Base-by-base conservation (phyloP, 129 eudicot species). In the Solidago caesia region DNA sequence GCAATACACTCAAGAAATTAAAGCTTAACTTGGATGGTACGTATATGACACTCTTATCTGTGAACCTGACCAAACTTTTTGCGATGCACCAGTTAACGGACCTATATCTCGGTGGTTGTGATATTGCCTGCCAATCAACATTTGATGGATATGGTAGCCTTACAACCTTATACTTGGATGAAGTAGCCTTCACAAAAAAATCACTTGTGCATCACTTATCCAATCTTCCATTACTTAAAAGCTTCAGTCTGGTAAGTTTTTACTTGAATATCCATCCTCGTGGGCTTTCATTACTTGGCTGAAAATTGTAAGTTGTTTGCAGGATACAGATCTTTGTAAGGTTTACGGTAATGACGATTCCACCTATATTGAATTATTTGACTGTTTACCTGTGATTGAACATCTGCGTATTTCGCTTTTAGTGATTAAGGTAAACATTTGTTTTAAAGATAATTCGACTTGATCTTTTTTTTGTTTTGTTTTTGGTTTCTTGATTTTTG, bases 141-240 rank as follows among this genome's bases (percentile, higher is more conserved):
- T 60, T 45, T 57, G 12, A 13, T 44, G 68, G 21, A 44, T 44
- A 3, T 60, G 57, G 68, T 58, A 72, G 55, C 76, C 76, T 72
- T 72, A 41, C 39, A 33, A 71, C 39, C 64, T 71, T 71, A 72
- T 57, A 10, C 55, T 57, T 72, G 67, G 2, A 2, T 21, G 21
- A 21, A 21, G 21, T 21, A 21, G 21, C 21, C 21, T 21, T 21
- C 21, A 21, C 21, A 21, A 21, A 21, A 21, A 21, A 21, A 21
- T 21, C 44, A 25, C 68, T 73, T 73, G 13, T 44, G 25, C 77
- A 44, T 25, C 44, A 58, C 16, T 4, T 60, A 44, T 73, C 57
- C 53, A 73, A 25, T 12, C 15, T 16, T 46, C 77, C 77, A 6
- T 45, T 29, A 44, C 68, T 73, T 25, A 73, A 59, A 26, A 44